Conservation (phyloP, 495 filamentous ascomycete genomes). For the Podospora conica region DNA sequence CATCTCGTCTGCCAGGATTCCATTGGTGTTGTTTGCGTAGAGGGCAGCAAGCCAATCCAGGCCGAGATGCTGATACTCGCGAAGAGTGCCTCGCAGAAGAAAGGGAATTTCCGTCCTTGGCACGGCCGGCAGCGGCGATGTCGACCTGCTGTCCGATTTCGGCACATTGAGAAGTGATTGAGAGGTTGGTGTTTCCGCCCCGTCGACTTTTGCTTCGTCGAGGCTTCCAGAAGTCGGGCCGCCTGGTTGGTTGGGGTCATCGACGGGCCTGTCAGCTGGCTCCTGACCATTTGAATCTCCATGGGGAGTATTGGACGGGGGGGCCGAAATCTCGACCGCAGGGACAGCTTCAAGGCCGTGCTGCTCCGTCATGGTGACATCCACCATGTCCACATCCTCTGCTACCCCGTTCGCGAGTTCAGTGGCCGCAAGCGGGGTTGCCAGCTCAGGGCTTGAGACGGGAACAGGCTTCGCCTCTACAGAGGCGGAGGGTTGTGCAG, state of each 20-base stretch:
- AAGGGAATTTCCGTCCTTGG: slow-evolving; percentile 75
- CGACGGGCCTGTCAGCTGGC: slow-evolving; percentile 18
- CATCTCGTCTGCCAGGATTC: slow-evolving; percentile 99
- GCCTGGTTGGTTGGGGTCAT: slow-evolving; percentile 26
- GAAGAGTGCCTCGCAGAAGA: slow-evolving; percentile 82
- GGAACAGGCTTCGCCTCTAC: not conserved
- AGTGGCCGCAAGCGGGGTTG: not conserved
- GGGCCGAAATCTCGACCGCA: not conserved
- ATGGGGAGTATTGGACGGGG: not conserved
- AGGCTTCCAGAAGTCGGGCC: slow-evolving; percentile 43
- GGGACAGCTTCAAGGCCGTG: not conserved
- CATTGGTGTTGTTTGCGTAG: slow-evolving; percentile 90
- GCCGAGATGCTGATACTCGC: slow-evolving; percentile 95
- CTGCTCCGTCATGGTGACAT: not conserved
- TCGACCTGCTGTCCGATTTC: slow-evolving; percentile 35
- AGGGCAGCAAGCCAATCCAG: slow-evolving; percentile 93
- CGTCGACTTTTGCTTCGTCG: slow-evolving; percentile 63
- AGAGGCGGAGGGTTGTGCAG: not conserved
- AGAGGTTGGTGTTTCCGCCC: slow-evolving; percentile 60
- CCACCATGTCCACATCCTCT: not conserved
- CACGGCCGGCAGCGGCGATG: slow-evolving; percentile 38
- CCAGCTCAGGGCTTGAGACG: not conserved
- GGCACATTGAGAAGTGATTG: slow-evolving; percentile 39
- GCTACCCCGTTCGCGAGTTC: not conserved
- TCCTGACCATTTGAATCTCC: not conserved